Evolutionary conservation across 805 yeast genomes (phyloP).

Genomic region (Dipodascus geniculatus): DNA sequence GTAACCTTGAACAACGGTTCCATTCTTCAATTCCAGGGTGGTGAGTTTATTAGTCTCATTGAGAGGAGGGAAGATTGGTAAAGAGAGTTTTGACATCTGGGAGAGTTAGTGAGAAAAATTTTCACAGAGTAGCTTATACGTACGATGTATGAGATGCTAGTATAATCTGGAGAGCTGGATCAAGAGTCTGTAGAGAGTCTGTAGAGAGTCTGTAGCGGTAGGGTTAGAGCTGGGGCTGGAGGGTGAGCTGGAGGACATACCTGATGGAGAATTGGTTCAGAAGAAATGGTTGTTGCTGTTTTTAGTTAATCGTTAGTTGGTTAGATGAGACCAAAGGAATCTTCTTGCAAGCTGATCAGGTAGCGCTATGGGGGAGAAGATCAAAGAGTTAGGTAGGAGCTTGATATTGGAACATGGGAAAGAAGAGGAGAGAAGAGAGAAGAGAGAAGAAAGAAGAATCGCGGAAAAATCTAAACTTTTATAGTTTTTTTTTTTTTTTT

Average conservation of each 20-base stretch:
- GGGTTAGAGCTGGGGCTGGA: too few relatives aligned
- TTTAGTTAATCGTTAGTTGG: conserved; percentile 2
- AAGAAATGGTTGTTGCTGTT: conserved; percentile 5
- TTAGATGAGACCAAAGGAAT: conserved; percentile 1
- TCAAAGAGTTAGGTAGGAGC: neutral
- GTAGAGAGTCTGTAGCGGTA: too few relatives aligned
- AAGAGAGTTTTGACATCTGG: conserved; percentile 27
- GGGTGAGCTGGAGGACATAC: too few relatives aligned
- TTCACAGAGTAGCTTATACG: neutral
- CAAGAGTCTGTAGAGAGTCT: too few relatives aligned
- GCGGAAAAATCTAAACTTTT: conserved; percentile 4
- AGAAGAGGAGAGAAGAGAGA: conserved; percentile 5
- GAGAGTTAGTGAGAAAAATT: neutral
- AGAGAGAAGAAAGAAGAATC: conserved; percentile 3
- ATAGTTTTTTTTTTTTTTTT: neutral
- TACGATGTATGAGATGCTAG: neutral
- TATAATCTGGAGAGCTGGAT: too few relatives aligned
- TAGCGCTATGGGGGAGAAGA: neutral
- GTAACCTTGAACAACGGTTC: conserved; percentile 80
- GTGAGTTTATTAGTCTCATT: conserved; percentile 69
- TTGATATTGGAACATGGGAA: conserved; percentile 3
- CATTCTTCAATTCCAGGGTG: conserved; percentile 83
- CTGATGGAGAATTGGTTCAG: too few relatives aligned
- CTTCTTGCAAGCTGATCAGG: neutral
- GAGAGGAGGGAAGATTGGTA: conserved; percentile 87